Evolutionary conservation across 495 filamentous ascomycete species (phyloP), one percentile per base, ranked within the genome.

Genomic region (Penicillium simplicissimum): DNA sequence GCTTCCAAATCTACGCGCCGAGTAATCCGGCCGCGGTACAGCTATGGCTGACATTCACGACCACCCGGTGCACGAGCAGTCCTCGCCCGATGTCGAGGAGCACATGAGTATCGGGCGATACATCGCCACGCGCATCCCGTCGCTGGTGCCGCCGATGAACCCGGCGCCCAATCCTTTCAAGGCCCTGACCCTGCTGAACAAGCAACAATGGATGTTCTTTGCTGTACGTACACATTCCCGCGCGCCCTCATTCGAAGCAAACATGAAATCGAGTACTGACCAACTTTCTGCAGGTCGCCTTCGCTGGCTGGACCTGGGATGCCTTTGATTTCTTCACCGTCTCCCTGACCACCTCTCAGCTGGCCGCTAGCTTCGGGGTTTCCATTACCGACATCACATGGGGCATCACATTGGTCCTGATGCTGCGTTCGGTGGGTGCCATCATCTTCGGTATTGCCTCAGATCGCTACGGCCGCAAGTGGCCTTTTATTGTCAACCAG

Each of bases 311-410:
- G 90, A 85, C 87, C 0, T 94, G 91, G 89, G 91, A 96, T 71
- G 85, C 91, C 14, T 93, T 95, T 62, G 92, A 96, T 69, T 96
- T 96, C 80, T 96, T 96, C 79, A 93, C 90, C 61, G 90, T 95
- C 65, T 91, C 88, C 8, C 72, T 96, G 57, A 92, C 90, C 0
- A 85, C 91, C 21, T 73, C 75, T 6, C 74, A 91, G 34, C 80
- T 96, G 31, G 87, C 90, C 28, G 73, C 85, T 64, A 72, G 76
- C 2, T 96, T 95, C 65, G 81, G 79, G 59, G 85, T 83, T 64
- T 76, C 81, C 45, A 88, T 88, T 37, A 84, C 87, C 4, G 86
- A 95, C 42, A 95, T 96, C 59, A 93, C 91, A 25, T 96, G 91
- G 91, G 92, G 91, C 23, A 96, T 96, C 58, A 96, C 92, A 0